Percentiles rank a stretch among this genome's conserved stretches.
phyloP scores from a whole-genome alignment of 139 green algal species.

The Zygnema circumcarinatum region DNA sequence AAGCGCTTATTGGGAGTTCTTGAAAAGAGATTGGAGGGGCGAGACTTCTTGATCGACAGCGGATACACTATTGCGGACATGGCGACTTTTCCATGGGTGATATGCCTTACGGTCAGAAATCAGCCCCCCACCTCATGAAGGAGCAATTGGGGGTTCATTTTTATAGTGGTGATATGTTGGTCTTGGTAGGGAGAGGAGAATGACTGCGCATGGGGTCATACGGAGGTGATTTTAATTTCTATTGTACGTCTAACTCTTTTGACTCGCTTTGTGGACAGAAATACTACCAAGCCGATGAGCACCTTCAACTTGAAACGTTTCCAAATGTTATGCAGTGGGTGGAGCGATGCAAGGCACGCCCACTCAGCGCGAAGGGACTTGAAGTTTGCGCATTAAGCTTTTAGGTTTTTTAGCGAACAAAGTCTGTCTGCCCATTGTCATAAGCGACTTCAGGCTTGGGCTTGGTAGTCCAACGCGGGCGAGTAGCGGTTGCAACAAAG shows the following conservation, averaged over 20 bases:
- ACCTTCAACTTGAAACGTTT: conserved; percentile 17
- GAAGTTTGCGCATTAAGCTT: neutral
- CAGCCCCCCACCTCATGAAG: no score
- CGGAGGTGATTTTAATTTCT: neutral
- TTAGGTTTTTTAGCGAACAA: no score
- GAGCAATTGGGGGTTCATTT: neutral
- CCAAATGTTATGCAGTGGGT: conserved; percentile 24
- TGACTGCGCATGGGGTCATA: neutral
- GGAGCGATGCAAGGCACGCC: conserved; percentile 6
- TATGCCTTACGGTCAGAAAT: conserved; percentile 17
- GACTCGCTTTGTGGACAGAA: conserved; percentile 7
- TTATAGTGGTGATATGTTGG: neutral
- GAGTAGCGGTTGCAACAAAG: no score
- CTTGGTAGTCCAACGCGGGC: no score
- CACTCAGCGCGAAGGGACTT: conserved; percentile 39
- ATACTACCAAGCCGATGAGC: conserved; percentile 32
- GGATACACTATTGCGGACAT: conserved; percentile 65
- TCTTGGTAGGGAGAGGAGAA: neutral
- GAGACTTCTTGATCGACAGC: conserved; percentile 52
- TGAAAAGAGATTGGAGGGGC: conserved; percentile 48
- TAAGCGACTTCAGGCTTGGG: no score
- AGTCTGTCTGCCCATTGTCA: no score
- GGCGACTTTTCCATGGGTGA: conserved; percentile 60
- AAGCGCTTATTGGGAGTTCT: conserved; percentile 61
- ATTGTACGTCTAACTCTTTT: neutral